phyloP scores from a whole-genome alignment of 2,329 filamentous ascomycete species.

The Camillea tinctor region DNA sequence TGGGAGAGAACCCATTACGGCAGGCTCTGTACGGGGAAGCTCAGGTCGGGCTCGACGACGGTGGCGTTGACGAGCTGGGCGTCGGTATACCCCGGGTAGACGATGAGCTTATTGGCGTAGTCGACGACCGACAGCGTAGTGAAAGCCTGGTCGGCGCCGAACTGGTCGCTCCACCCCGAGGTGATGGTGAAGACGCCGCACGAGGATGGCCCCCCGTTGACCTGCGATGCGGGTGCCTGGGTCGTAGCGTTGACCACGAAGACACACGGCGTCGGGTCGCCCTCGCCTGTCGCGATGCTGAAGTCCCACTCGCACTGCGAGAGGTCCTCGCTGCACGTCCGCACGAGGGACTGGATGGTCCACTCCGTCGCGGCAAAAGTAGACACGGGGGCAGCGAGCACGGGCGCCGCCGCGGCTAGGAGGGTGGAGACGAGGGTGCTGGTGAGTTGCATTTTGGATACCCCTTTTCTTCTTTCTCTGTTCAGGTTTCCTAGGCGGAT shows the following conservation, averaged over 20 bases:
- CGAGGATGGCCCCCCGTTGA: conserved; percentile 31
- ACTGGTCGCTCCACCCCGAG: conserved; percentile 56
- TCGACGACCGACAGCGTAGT: conserved; percentile 53
- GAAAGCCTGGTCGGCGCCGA: conserved; percentile 52
- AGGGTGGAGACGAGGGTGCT: conserved; percentile 23
- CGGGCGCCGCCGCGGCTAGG: conserved; percentile 15
- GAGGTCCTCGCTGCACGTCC: conserved; percentile 38
- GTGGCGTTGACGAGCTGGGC: conserved; percentile 42
- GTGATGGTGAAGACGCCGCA: conserved; percentile 54
- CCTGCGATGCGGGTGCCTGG: conserved; percentile 36
- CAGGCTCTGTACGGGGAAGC: conserved; percentile 28
- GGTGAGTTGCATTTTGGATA: conserved; percentile 33
- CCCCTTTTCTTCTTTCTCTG: background rate
- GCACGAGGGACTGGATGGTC: conserved; percentile 40
- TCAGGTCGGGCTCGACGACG: conserved; percentile 48
- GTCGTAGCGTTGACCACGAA: conserved; percentile 36
- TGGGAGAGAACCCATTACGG: background rate
- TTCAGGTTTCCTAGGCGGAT: background rate
- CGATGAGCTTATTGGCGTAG: conserved; percentile 42
- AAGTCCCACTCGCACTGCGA: conserved; percentile 42
- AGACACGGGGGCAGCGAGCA: conserved; percentile 22
- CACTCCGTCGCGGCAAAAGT: conserved; percentile 33
- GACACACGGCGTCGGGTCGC: conserved; percentile 34
- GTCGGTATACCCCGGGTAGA: conserved; percentile 55
- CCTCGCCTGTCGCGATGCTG: conserved; percentile 36